phyloP scores from a whole-genome alignment of 768 basidiomycete genomes.

The Cystobasidium onofrii region DNA sequence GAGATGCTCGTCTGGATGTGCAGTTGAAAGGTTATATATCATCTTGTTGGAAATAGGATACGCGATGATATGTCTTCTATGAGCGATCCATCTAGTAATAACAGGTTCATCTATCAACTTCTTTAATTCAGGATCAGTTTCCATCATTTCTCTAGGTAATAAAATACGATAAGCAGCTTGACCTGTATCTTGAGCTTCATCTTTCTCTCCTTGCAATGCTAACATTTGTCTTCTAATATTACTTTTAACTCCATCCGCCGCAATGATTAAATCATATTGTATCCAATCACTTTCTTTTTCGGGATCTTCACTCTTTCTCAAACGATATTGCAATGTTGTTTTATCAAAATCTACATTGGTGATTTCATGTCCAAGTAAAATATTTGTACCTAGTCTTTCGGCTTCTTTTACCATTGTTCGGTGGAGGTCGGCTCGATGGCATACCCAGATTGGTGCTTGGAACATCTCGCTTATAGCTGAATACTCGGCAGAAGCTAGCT shows the following conservation, averaged over 20 bases:
- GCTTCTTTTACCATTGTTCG: constrained; percentile 9
- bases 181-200: constrained; percentile 43
- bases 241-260: constrained; percentile 48
- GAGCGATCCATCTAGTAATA: constrained; percentile 48
- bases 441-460: constrained; percentile 24
- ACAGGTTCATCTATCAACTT: constrained; percentile 44
- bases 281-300: constrained; percentile 40
- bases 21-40: constrained; percentile 48
- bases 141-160: constrained; percentile 44
- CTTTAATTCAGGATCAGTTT: constrained; percentile 46
- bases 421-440: constrained; percentile 19
- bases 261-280: constrained; percentile 46
- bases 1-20: constrained; percentile 48
- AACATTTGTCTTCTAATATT: constrained; percentile 45
- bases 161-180: constrained; percentile 49
- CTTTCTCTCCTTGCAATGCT: constrained; percentile 43
- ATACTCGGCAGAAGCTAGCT: constrained; percentile 7
- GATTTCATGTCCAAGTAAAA: constrained; percentile 13
- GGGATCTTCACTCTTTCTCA: constrained; percentile 14
- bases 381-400: neutral
- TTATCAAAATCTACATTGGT: constrained; percentile 7
- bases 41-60: constrained; percentile 47
- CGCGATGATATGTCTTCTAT: constrained; percentile 46
- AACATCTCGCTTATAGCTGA: neutral
- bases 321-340: neutral